Evolutionary conservation across 2,329 filamentous ascomycete genomes (phyloP).

Genomic region (Microsporum canis): DNA sequence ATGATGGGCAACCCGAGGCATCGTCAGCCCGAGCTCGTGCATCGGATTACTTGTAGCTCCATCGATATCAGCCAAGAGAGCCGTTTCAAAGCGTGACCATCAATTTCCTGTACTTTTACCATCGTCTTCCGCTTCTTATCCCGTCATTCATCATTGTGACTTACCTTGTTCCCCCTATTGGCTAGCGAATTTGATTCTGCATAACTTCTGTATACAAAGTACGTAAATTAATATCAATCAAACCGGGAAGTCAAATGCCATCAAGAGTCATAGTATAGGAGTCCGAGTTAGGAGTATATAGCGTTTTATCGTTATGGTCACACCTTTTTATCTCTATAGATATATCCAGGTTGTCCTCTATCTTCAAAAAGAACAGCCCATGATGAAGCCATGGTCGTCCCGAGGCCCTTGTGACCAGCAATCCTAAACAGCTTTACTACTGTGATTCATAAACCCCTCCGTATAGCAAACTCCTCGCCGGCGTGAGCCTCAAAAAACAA

Average conservation of each 20-base stretch:
- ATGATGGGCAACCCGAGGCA: conserved; percentile 16
- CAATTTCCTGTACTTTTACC: background rate
- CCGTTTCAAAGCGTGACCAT: background rate
- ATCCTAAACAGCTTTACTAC: background rate
- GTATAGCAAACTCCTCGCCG: background rate
- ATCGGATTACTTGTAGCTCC: conserved; percentile 11
- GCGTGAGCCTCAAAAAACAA: background rate
- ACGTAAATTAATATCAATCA: background rate
- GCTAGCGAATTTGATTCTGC: background rate
- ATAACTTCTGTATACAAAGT: background rate
- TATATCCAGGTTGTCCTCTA: too few species aligned
- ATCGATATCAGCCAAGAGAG: background rate
- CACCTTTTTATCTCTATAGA: background rate
- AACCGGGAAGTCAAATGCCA: background rate
- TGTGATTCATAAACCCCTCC: background rate
- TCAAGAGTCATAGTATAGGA: background rate
- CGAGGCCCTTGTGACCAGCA: background rate
- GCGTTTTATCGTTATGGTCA: background rate
- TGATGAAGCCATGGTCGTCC: background rate
- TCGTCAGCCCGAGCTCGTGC: conserved; percentile 13
- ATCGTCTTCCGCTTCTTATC: background rate
- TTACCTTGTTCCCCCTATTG: background rate
- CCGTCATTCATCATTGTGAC: background rate
- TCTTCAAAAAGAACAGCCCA: too few species aligned
- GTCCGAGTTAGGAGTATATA: background rate